Base-by-base conservation (phyloP, 1,284 basidiomycete species). In the Kalmanozyma brasiliensis region DNA sequence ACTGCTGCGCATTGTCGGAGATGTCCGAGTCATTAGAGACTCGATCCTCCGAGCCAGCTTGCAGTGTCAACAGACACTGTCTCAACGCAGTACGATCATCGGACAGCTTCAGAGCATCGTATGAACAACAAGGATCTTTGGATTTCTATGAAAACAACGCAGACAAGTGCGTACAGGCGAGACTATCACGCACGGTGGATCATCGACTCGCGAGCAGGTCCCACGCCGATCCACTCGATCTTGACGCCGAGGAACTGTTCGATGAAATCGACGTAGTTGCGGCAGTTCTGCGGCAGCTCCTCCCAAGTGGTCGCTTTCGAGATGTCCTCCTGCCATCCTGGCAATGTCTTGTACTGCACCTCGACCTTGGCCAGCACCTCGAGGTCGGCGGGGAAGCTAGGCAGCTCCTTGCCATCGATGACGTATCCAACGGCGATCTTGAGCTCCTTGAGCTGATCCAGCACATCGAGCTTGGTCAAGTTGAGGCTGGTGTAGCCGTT, bases 401-500 rank as follows among this genome's bases (percentile, higher is more conserved):
- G 81, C 19, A 96, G 85, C 78, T 91, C 89, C 78, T 90, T 87
- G 36, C 89, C 93, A 58, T 93, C 87, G 23, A 92, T 83, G 52
- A 87, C 84, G 84, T 98, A 98, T 78, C 87, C 89, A 42, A 91
- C 87, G 9, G 87, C 94, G 29, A 98, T 86, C 85, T 95, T 92
- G 86, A 98, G 91, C 84, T 95, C 92, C 1, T 87, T 83, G 38
- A 98, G 86, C 48, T 87, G 85, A 78, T 98, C 94, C 37, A 98
- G 86, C 14, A 98, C 86, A 78, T 98, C 95, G 57, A 98, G 88
- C 83, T 98, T 98, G 66, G 95, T 98, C 74, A 98, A 86, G 85
- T 98, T 98, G 73, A 98, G 86, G 55, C 85, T 83, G 77, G 95
- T 93, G 84, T 98, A 98, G 38, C 95, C 95, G 84, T 98, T 98